Evolutionary conservation across 371 early-diverging fungal genomes (phyloP), one percentile per base, ranked within the genome.

Genomic region (Mortierella sp.): DNA sequence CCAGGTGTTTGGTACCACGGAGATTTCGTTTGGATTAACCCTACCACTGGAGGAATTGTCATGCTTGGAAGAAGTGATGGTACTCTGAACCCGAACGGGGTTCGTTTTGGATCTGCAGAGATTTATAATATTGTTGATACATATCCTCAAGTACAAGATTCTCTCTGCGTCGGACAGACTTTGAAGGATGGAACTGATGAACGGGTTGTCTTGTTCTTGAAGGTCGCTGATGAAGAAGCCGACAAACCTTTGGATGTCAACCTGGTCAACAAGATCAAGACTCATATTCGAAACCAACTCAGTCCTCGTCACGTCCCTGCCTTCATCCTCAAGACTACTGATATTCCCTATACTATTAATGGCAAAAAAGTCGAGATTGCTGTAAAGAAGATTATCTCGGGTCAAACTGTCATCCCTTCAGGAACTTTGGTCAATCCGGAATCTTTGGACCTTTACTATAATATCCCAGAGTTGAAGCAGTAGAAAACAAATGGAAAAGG

Each of bases 301-400:
- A 95, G 95, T 47, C 94, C 98, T 26, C 85, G 97, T 9, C 99
- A 99, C 81, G 97, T 98, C 1, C 99, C 99, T 10, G 94, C 97
- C 4, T 84, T 96, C 61, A 88, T 98, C 40, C 83, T 97, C 63
- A 86, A 91, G 13, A 92, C 93, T 51, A 72, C 77, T 8, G 96
- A 94, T 66, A 97, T 99, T 82, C 99, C 99, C 31, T 94, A 98
- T 83, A 99, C 99, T 0, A 87, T 94, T 76, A 97, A 96, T 65
- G 98, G 99, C 61, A 99, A 99, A 79, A 98, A 98, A 85, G 96
- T 98, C 3, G 99, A 99, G 83, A 92, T 98, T 17, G 98, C 97
- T 3, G 96, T 98, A 56, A 98, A 98, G 87, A 90, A 92, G 83
- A 94, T 98, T 60, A 87, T 98, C 19, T 90, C 91, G 29, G 96